phyloP scores from a whole-genome alignment of 2,329 filamentous ascomycete species.

The Sporothrix schenckii region DNA sequence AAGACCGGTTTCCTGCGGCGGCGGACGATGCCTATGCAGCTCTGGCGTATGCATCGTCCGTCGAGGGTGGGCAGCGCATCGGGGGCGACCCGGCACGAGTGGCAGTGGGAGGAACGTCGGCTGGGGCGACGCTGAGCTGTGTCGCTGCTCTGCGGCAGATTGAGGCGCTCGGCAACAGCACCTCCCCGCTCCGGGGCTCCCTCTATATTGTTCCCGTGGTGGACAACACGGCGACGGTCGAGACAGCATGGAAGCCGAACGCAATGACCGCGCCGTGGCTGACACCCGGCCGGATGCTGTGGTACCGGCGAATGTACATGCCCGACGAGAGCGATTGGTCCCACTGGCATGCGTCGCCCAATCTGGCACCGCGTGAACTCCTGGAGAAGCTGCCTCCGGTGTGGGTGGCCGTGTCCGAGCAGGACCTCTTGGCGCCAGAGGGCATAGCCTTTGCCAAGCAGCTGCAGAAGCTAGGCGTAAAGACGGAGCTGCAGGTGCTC shows the following conservation, averaged over 20 bases:
- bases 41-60: neutral
- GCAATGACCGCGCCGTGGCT: conserved; percentile 23
- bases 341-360: conserved; percentile 44
- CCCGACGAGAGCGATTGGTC: conserved; percentile 37
- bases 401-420: conserved; percentile 43
- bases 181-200: neutral
- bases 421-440: conserved; percentile 44
- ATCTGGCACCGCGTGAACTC: conserved; percentile 38
- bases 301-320: conserved; percentile 46
- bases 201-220: conserved; percentile 19
- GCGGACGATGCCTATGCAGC: conserved; percentile 22
- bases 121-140: neutral
- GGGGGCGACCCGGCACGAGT: neutral
- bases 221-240: conserved; percentile 16
- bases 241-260: conserved; percentile 12
- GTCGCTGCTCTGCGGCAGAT: conserved; percentile 9
- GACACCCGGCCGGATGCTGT: conserved; percentile 42
- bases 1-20: conserved; percentile 7
- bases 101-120: conserved; percentile 16
- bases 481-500: conserved; percentile 37
- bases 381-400: conserved; percentile 41
- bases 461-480: conserved; percentile 32
- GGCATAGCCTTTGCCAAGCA: conserved; percentile 40
- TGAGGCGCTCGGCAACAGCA: neutral
- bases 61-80: neutral